Conservation (phyloP, 139 green algal genomes). For the Chlorella ohadii region DNA sequence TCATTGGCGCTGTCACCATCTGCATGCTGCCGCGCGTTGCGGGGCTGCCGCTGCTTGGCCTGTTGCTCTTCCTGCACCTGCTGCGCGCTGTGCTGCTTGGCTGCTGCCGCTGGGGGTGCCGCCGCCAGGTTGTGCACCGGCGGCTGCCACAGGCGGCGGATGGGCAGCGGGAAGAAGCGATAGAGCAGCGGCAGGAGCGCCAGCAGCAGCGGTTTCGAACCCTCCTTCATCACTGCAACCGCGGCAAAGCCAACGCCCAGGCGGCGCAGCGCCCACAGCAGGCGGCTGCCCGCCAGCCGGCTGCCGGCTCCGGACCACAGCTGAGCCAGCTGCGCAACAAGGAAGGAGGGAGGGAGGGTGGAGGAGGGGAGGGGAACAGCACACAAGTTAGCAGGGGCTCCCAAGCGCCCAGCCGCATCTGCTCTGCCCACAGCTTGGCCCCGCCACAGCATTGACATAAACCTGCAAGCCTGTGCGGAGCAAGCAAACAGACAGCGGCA, state of each 20-base stretch:
- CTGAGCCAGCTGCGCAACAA: slow-evolving; percentile 8
- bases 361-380: no score
- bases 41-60: background rate
- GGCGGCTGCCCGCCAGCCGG: background rate
- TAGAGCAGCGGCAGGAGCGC: slow-evolving; percentile 46
- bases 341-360: background rate
- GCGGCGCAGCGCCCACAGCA: slow-evolving; percentile 16
- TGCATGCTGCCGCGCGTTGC: background rate
- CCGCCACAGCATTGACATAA: background rate
- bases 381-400: no score
- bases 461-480: no score
- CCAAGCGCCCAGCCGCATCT: no score
- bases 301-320: background rate
- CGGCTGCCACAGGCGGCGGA: slow-evolving; percentile 59
- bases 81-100: background rate
- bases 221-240: slow-evolving; percentile 36
- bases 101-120: background rate
- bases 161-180: slow-evolving; percentile 36
- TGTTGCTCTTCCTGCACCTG: no score
- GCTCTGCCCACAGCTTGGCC: no score
- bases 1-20: background rate
- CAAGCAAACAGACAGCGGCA: no score
- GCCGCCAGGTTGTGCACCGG: slow-evolving; percentile 42
- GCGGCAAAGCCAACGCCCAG: slow-evolving; percentile 35
- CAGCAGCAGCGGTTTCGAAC: slow-evolving; percentile 8